These are phyloP conservation scores for Globisporangium perplexum DNA, from an alignment of 352 stramenopile species.

Conservation along the genomic window DNA sequence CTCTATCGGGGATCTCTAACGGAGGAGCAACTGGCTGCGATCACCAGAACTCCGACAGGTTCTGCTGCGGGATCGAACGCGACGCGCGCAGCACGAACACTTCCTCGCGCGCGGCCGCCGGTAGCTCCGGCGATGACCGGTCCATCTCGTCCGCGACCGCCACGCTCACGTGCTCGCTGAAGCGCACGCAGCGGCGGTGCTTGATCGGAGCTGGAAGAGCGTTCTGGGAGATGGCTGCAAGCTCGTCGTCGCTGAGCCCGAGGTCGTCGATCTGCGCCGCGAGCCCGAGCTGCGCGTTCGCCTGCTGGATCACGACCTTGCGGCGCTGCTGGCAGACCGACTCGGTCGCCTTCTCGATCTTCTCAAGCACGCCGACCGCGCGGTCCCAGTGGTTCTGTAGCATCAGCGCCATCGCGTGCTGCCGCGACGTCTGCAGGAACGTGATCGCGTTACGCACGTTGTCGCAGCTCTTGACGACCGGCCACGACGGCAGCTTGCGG, in stretches of 20 bases:
- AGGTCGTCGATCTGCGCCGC: slow-evolving; percentile 30
- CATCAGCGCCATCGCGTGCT: slow-evolving; percentile 72
- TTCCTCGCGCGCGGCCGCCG: slow-evolving; percentile 56
- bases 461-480: slow-evolving; percentile 44
- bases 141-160: slow-evolving; percentile 59
- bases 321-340: slow-evolving; percentile 53
- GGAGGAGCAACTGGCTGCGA: not conserved
- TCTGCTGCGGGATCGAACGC: slow-evolving; percentile 59
- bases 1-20: not conserved
- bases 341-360: slow-evolving; percentile 70
- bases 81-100: slow-evolving; percentile 76
- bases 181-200: slow-evolving; percentile 35
- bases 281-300: slow-evolving; percentile 32
- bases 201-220: no score
- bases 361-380: slow-evolving; percentile 64
- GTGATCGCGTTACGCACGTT: slow-evolving; percentile 55
- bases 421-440: slow-evolving; percentile 60
- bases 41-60: slow-evolving; percentile 75
- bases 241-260: slow-evolving; percentile 10
- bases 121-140: slow-evolving; percentile 35
- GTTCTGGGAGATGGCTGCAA: not conserved
- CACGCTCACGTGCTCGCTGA: slow-evolving; percentile 50
- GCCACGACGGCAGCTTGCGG: slow-evolving; percentile 22
- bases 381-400: slow-evolving; percentile 77
- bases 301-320: slow-evolving; percentile 60